A percentile compares a stretch with the other conserved stretches of the same genome.
Evolutionary conservation across 1,284 basidiomycete genomes (phyloP).

Genomic region (Ceratobasidium theobromae): DNA sequence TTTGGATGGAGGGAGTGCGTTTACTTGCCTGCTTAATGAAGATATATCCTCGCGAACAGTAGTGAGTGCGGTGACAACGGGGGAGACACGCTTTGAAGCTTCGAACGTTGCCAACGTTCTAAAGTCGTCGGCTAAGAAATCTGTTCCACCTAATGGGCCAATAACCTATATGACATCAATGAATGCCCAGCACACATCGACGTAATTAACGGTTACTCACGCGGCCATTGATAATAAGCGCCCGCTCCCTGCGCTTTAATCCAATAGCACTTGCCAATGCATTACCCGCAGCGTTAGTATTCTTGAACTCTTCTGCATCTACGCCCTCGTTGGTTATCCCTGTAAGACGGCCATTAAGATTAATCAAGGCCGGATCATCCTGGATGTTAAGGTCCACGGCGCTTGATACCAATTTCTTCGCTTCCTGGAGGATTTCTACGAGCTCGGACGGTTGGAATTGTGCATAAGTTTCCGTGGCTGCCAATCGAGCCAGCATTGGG

Average conservation of each 20-base stretch:
- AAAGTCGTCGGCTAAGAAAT: slow-evolving; percentile 70
- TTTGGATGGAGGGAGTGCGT: not conserved
- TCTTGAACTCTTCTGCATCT: slow-evolving; percentile 3
- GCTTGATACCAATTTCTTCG: slow-evolving; percentile 34
- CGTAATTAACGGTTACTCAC: slow-evolving; percentile 48
- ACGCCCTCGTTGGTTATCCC: slow-evolving; percentile 25
- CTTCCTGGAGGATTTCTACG: slow-evolving; percentile 40
- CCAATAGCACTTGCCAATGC: slow-evolving; percentile 54
- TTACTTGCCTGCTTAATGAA: slow-evolving; percentile 50
- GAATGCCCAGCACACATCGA: not conserved
- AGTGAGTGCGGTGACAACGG: slow-evolving; percentile 65
- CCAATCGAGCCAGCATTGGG: slow-evolving; percentile 16
- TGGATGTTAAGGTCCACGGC: slow-evolving; percentile 4
- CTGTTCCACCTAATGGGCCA: slow-evolving; percentile 58
- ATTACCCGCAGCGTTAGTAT: slow-evolving; percentile 16
- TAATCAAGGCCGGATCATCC: slow-evolving; percentile 23
- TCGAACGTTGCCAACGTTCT: slow-evolving; percentile 70
- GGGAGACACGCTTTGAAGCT: slow-evolving; percentile 62
- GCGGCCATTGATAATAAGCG: slow-evolving; percentile 77
- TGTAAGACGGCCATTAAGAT: slow-evolving; percentile 16
- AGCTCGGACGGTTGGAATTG: slow-evolving; percentile 39
- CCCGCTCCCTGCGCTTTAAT: slow-evolving; percentile 58
- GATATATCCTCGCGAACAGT: slow-evolving; percentile 49
- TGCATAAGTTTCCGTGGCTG: slow-evolving; percentile 19
- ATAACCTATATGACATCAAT: slow-evolving; percentile 52